Base-by-base conservation (phyloP, 306 rosid genomes). In the Sesbania bispinosa region DNA sequence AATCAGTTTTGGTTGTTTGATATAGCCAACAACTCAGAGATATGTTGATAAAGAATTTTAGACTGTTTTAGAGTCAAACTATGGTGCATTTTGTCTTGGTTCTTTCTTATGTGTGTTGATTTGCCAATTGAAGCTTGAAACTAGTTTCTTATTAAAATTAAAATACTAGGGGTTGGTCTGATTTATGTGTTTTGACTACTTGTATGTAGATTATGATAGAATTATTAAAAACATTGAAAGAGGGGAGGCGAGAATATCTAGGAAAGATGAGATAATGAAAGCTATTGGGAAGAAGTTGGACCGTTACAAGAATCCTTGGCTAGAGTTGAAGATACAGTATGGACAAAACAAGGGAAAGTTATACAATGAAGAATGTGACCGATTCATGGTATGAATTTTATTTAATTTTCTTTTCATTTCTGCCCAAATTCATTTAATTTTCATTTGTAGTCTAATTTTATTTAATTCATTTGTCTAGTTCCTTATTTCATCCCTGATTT, bases 251-350 rank as follows among this genome's bases (percentile, higher is more conserved):
- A 89, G 99, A 78, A 94, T 94, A 80, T 88, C 99, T 14, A 90
- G 97, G 21, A 94, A 94, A 61, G 99, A 94, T 75, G 99, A 94
- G 84, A 94, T 94, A 75, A 94, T 89, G 99, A 94, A 94, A 77
- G 99, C 99, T 61, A 89, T 94, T 73, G 99, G 96, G 62, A 94
- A 94, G 87, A 94, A 94, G 83, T 77, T 94, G 87, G 96, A 90
- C 69, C 96, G 97, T 63, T 94, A 94, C 86, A 94, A 91, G 89
- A 94, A 94, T 83, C 99, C 99, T 10, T 94, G 99, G 99, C 82
- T 94, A 66, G 99, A 94, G 84, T 81, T 94, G 71, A 94, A 94
- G 85, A 90, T 94, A 83, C 95, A 83, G 41, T 94, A 94, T 73
- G 99, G 99, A 55, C 99, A 94, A 81, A 94, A 94, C 87, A 94